These are phyloP conservation scores for Phoma sp. DNA, from an alignment of 2,329 filamentous ascomycete species.

Conservation along the genomic window DNA sequence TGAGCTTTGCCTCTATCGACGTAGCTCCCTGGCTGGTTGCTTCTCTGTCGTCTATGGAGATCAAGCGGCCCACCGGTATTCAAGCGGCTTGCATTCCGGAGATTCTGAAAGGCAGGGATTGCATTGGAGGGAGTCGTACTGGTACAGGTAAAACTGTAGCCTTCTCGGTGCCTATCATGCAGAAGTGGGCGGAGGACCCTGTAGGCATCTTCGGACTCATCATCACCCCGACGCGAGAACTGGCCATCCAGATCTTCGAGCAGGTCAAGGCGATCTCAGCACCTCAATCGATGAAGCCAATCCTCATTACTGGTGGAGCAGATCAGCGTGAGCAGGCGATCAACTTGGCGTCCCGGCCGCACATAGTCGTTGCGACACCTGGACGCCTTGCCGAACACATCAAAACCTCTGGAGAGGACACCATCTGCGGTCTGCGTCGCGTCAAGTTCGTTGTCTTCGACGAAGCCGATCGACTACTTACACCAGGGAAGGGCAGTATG, in stretches of 20 bases:
- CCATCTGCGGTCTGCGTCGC: slow-evolving; percentile 78
- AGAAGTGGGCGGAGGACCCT: slow-evolving; percentile 91
- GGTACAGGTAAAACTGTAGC: slow-evolving; percentile 98
- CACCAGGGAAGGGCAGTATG: slow-evolving; percentile 81
- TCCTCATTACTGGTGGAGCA: slow-evolving; percentile 88
- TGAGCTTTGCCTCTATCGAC: slow-evolving; percentile 73
- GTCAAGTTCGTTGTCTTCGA: slow-evolving; percentile 90
- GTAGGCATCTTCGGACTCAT: slow-evolving; percentile 89
- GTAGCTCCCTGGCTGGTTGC: slow-evolving; percentile 88
- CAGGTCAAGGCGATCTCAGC: slow-evolving; percentile 93
- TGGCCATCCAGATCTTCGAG: slow-evolving; percentile 95
- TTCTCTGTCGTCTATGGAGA: slow-evolving; percentile 78
- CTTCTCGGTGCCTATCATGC: slow-evolving; percentile 91
- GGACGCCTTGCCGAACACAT: slow-evolving; percentile 92
- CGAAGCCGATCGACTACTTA: slow-evolving; percentile 89
- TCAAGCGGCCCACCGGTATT: slow-evolving; percentile 88
- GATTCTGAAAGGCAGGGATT: slow-evolving; percentile 88
- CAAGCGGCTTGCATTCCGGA: slow-evolving; percentile 92
- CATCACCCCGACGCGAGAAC: slow-evolving; percentile 75
- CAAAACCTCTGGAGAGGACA: slow-evolving; percentile 87
- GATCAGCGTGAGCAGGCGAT: slow-evolving; percentile 94
- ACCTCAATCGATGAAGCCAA: slow-evolving; percentile 82
- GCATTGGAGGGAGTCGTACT: slow-evolving; percentile 88
- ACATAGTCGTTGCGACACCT: slow-evolving; percentile 93
- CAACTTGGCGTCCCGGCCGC: slow-evolving; percentile 79